These are phyloP conservation scores for Prunus kanzakura DNA, from an alignment of 306 rosid species.

Conservation along the genomic window DNA sequence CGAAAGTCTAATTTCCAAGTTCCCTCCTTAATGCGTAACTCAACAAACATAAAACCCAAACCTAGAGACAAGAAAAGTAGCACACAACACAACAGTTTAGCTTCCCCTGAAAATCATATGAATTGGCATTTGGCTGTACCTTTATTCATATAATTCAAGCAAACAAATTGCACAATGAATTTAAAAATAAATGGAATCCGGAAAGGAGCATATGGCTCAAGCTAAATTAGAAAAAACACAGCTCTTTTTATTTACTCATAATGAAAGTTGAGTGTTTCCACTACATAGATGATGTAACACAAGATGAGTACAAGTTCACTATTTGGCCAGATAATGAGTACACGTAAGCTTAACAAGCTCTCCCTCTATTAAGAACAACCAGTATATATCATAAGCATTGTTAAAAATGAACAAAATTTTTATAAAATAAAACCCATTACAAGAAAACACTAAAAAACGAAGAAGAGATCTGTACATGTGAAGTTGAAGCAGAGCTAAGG, in stretches of 20 bases:
- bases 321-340: not conserved
- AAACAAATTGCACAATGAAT: not conserved
- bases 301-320: not conserved
- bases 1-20: not conserved
- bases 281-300: not conserved
- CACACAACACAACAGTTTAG: not conserved
- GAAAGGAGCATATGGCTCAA: not conserved
- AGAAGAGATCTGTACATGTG: conserved; percentile 37
- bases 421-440: not conserved
- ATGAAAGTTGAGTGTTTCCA: not conserved
- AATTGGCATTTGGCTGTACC: not conserved
- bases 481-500: not conserved
- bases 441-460: not conserved
- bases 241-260: not conserved
- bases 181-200: not conserved
- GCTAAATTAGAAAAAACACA: not conserved
- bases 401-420: not conserved
- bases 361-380: not conserved
- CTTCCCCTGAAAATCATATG: not conserved
- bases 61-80: not conserved
- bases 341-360: not conserved
- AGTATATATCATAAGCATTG: not conserved
- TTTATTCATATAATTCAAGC: not conserved
- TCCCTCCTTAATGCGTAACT: not conserved
- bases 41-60: not conserved